Base-by-base conservation (phyloP, 768 basidiomycete genomes). In the Saitozyma sp. region DNA sequence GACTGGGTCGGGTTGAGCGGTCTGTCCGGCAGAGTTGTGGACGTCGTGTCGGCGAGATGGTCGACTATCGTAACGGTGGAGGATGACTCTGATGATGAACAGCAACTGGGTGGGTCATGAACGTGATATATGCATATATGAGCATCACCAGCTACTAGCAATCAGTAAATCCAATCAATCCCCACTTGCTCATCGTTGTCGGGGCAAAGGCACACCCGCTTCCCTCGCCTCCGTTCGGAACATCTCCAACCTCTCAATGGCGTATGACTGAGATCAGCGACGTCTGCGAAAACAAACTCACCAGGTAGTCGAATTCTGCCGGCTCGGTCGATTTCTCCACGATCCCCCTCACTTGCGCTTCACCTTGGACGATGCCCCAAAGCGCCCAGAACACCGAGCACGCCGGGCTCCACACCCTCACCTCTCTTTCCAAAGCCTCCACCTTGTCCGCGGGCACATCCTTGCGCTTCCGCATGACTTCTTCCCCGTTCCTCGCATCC, bases 381-480 rank as follows among this genome's bases (percentile, higher is more conserved):
- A 97, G 81, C 8, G 90, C 87, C 93, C 95, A 98, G 85, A 89
- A 88, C 11, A 85, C 92, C 70, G 93, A 91, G 19, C 89, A 89
- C 5, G 91, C 88, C 10, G 94, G 89, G 69, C 89, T 89, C 96
- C 96, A 99, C 9, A 86, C 82, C 50, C 81, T 83, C 43, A 98
- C 91, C 76, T 94, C 89, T 40, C 83, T 80, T 64, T 95, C 92
- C 45, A 98, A 80, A 54, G 81, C 83, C 17, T 81, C 79, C 19
- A 90, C 79, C 61, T 84, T 81, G 13, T 81, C 80, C 58, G 84
- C 85, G 13, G 63, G 54, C 77, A 80, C 58, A 49, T 74, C 68
- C n/a, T 68, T 65, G n/a, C 69, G 69, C 40, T 58, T 56, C 7
- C 54, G 43, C 1, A 76, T 29, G 16, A 66, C 63, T 37, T 73